These are phyloP conservation scores for Dipteronia sinensis DNA, from an alignment of 345 rosid genomes.

Conservation along the genomic window DNA sequence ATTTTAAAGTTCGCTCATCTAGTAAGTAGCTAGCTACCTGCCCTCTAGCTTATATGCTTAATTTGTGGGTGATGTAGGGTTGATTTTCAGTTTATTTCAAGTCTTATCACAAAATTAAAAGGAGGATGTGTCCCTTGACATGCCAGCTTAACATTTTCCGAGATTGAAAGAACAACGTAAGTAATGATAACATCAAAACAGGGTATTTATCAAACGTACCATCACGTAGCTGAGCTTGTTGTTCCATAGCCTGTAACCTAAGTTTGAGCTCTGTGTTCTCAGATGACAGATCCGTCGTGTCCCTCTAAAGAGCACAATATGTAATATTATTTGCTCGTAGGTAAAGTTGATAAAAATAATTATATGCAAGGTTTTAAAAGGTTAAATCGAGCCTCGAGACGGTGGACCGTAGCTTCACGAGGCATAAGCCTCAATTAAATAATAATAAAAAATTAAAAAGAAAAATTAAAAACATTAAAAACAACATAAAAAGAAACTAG, in stretches of 20 bases:
- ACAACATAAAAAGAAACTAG: no score
- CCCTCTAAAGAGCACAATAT: slow-evolving; percentile 59
- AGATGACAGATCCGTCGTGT: slow-evolving; percentile 69
- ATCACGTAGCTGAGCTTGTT: slow-evolving; percentile 84
- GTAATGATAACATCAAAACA: neutral
- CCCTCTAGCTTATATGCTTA: neutral
- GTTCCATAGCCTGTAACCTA: slow-evolving; percentile 89
- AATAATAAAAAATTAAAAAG: no score
- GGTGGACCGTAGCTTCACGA: no score
- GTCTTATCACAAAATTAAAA: neutral
- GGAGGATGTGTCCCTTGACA: neutral
- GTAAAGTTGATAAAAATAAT: neutral
- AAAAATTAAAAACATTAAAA: no score
- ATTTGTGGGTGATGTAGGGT: neutral
- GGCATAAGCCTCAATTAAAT: no score
- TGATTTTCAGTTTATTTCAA: neutral
- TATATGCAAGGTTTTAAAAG: neutral
- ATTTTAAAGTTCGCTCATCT: neutral
- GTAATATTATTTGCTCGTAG: slow-evolving; percentile 15
- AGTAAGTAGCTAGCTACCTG: neutral
- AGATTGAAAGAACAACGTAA: neutral
- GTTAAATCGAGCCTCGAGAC: no score
- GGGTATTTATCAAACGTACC: slow-evolving; percentile 43
- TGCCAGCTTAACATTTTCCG: neutral
- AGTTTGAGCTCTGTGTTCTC: slow-evolving; percentile 96